Evolutionary conservation across 352 stramenopile species (phyloP).

Genomic region (Phytophthora syringae): DNA sequence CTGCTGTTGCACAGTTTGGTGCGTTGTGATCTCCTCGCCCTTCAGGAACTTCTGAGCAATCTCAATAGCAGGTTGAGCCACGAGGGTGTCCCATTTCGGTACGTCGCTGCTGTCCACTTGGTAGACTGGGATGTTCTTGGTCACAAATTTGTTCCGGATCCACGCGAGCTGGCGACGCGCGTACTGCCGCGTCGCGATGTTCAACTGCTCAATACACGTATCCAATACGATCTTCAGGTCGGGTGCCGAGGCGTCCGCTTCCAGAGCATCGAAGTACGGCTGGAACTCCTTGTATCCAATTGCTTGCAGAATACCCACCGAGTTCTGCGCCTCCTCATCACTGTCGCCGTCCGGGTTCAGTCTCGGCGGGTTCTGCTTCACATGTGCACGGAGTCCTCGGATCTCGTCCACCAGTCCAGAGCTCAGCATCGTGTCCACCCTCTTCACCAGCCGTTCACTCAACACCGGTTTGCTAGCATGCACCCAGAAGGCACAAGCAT

Average conservation of each 20-base stretch:
- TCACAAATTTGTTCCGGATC: constrained; percentile 89
- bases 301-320: constrained; percentile 84
- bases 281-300: constrained; percentile 94
- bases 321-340: constrained; percentile 46
- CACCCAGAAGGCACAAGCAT: constrained; percentile 87
- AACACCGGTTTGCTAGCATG: constrained; percentile 75
- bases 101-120: constrained; percentile 85
- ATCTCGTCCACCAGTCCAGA: constrained; percentile 86
- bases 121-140: constrained; percentile 87
- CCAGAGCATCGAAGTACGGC: constrained; percentile 76
- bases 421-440: constrained; percentile 85
- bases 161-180: constrained; percentile 86
- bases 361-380: constrained; percentile 57
- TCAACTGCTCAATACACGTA: constrained; percentile 78
- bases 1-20: constrained; percentile 54
- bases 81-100: constrained; percentile 54
- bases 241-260: constrained; percentile 30
- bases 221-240: constrained; percentile 50
- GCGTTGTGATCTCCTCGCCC: constrained; percentile 32
- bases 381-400: constrained; percentile 47
- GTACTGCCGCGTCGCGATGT: constrained; percentile 85
- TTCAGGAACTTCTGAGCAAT: constrained; percentile 72
- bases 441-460: constrained; percentile 62
- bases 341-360: constrained; percentile 22
- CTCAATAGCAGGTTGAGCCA: constrained; percentile 63